Percentiles rank a stretch among this genome's conserved stretches.
These are phyloP conservation scores for Phialophora expanda DNA, from an alignment of 2,329 filamentous ascomycete species.

Conservation along the genomic window DNA sequence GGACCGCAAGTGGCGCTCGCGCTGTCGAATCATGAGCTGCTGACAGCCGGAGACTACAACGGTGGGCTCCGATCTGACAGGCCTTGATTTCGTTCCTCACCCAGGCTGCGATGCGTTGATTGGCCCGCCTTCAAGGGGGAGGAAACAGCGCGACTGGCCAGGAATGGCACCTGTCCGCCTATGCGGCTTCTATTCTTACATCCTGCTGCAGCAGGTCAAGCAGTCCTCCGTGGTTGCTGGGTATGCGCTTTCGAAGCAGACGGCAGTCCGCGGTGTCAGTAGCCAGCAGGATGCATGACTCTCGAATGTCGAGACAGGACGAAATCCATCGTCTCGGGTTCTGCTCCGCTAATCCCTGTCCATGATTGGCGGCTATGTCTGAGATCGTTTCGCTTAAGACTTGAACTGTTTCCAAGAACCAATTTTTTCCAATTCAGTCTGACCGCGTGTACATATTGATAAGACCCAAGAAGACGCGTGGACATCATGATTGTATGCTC, in stretches of 20 bases:
- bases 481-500: not conserved
- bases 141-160: not conserved
- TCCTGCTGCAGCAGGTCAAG: conserved; percentile 11
- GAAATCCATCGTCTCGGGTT: not conserved
- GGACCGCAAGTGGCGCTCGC: conserved; percentile 10
- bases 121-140: conserved; percentile 10
- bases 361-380: conserved; percentile 12
- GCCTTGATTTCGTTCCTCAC: conserved; percentile 17
- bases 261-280: not conserved
- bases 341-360: conserved; percentile 13
- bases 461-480: not conserved
- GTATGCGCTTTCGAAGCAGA: not conserved
- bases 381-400: conserved; percentile 14
- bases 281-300: not conserved
- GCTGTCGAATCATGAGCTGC: conserved; percentile 15
- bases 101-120: conserved; percentile 13
- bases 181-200: conserved; percentile 26
- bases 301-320: not conserved
- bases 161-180: not conserved
- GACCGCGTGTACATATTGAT: not conserved
- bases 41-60: conserved; percentile 7
- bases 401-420: conserved; percentile 1
- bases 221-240: not conserved
- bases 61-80: conserved; percentile 13
- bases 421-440: not conserved